Evolutionary conservation across 805 yeast genomes (phyloP).

Genomic region (Lipomyces orientalis): DNA sequence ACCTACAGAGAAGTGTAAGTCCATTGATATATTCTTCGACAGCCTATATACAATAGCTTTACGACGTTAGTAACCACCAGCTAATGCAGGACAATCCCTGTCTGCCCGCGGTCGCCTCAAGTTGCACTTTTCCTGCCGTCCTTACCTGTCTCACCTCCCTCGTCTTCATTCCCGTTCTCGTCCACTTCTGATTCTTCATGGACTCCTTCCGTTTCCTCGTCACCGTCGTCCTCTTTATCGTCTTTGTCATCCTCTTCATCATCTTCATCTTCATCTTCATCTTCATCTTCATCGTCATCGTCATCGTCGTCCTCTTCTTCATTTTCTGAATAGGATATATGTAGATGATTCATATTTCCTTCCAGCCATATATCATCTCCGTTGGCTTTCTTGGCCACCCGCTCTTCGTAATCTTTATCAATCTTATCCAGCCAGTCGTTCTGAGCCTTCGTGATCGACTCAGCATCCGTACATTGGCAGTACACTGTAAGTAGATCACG

Average conservation of each 20-base stretch:
- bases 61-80: no score
- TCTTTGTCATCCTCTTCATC: conserved; percentile 37
- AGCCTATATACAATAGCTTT: not conserved
- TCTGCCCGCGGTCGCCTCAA: not conserved
- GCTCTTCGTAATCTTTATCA: conserved; percentile 67
- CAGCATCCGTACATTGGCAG: conserved; percentile 79
- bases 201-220: not conserved
- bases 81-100: not conserved
- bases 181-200: not conserved
- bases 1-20: not conserved
- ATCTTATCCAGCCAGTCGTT: conserved; percentile 71
- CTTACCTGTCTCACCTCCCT: not conserved
- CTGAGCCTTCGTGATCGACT: conserved; percentile 73
- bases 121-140: not conserved
- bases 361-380: conserved; percentile 74
- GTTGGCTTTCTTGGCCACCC: conserved; percentile 56
- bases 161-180: not conserved
- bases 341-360: conserved; percentile 73
- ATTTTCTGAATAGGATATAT: conserved; percentile 38
- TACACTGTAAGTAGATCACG: conserved; percentile 76
- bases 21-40: not conserved
- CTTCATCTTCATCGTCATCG: conserved; percentile 42
- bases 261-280: conserved; percentile 40
- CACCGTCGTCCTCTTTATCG: conserved; percentile 3
- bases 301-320: conserved; percentile 42